Conservation (phyloP, 306 rosid species). For the Mimosa pudica region DNA sequence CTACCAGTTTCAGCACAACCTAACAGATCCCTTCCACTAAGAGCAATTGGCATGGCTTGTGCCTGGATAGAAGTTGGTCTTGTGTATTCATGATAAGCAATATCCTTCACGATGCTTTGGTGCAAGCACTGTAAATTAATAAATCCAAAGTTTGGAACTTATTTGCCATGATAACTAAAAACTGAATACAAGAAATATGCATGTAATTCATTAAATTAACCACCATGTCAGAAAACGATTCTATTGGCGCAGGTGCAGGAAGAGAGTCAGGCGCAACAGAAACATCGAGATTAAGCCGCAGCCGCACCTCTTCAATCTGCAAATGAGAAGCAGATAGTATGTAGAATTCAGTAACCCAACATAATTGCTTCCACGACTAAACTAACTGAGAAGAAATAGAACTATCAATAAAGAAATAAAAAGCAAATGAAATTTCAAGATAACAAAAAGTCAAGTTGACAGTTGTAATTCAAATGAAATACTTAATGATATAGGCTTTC, state of each 20-base stretch:
- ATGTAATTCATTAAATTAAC: neutral
- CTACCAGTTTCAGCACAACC: constrained; percentile 97
- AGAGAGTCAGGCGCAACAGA: constrained; percentile 58
- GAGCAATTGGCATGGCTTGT: constrained; percentile 89
- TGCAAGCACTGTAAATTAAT: constrained; percentile 63
- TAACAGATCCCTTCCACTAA: constrained; percentile 76
- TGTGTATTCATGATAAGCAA: constrained; percentile 78
- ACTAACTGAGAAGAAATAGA: constrained; percentile 11
- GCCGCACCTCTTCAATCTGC: constrained; percentile 76
- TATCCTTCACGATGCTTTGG: constrained; percentile 80
- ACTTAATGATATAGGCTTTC: neutral
- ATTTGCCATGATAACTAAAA: constrained; percentile 15
- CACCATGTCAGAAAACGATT: constrained; percentile 82
- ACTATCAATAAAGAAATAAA: constrained; percentile 5
- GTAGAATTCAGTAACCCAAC: constrained; percentile 19
- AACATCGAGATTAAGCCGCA: constrained; percentile 77
- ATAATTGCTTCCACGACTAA: neutral
- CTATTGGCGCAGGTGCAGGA: constrained; percentile 78
- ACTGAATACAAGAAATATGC: constrained; percentile 14
- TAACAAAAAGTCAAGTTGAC: neutral
- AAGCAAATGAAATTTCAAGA: neutral
- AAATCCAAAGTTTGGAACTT: constrained; percentile 10
- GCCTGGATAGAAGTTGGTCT: constrained; percentile 93
- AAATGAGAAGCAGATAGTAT: constrained; percentile 12
- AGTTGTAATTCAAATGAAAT: constrained; percentile 13